Evolutionary conservation across 2,329 filamentous ascomycete species (phyloP).

Genomic region (Phoma sp.): DNA sequence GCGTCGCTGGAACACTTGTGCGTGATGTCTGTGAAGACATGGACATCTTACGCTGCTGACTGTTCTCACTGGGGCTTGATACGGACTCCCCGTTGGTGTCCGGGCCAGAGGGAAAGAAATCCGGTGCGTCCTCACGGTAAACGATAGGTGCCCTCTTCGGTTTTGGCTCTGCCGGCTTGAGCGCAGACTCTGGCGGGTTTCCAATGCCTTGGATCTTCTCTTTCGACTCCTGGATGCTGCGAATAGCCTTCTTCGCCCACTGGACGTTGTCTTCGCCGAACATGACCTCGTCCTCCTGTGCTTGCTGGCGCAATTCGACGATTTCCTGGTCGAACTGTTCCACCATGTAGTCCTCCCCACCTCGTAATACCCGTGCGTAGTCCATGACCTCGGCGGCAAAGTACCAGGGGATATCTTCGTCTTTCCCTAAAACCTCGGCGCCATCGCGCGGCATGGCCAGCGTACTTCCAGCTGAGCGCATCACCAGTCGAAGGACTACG

Average conservation of each 20-base stretch:
- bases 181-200: constrained; percentile 64
- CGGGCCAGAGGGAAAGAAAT: constrained; percentile 55
- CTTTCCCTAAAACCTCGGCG: constrained; percentile 71
- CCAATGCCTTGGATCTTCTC: constrained; percentile 75
- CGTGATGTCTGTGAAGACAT: constrained; percentile 41
- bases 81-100: constrained; percentile 40
- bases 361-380: constrained; percentile 95
- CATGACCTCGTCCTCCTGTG: constrained; percentile 86
- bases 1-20: constrained; percentile 50
- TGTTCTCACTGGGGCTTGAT: constrained; percentile 16
- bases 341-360: constrained; percentile 85
- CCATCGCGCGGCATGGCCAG: constrained; percentile 87
- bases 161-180: constrained; percentile 60
- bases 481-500: constrained; percentile 86
- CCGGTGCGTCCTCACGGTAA: constrained; percentile 57
- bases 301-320: constrained; percentile 74
- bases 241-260: constrained; percentile 87
- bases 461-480: constrained; percentile 79
- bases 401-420: constrained; percentile 90
- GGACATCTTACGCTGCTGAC: constrained; percentile 36
- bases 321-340: constrained; percentile 83
- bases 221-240: constrained; percentile 75
- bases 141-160: constrained; percentile 58
- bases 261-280: constrained; percentile 87
- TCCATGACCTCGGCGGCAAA: constrained; percentile 93